Percentiles rank a stretch among this genome's conserved stretches.
Evolutionary conservation across 2,329 filamentous ascomycete species (phyloP).

Genomic region (Colletotrichum musae): DNA sequence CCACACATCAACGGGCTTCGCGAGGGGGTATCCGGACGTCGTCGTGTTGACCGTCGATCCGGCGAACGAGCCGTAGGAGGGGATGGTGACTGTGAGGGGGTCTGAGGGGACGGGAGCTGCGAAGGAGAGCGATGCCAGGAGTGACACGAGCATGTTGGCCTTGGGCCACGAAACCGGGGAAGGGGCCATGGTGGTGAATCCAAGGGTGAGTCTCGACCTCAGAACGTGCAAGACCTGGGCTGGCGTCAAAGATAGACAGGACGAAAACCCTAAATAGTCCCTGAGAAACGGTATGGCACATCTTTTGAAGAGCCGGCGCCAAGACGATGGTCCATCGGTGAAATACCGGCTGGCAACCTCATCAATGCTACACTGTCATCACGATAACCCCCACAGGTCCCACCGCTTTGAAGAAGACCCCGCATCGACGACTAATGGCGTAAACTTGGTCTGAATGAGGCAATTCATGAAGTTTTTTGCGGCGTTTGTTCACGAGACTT

Average conservation of each 20-base stretch:
- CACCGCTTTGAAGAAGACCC: not conserved
- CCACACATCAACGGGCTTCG: constrained; percentile 18
- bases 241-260: no score
- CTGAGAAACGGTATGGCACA: no score
- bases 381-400: constrained; percentile 7
- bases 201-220: not conserved
- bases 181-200: not conserved
- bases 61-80: constrained; percentile 12
- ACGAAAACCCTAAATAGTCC: no score
- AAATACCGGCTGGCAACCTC: not conserved
- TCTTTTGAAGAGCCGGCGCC: not conserved
- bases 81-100: not conserved
- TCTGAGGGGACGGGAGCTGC: not conserved
- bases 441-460: constrained; percentile 5
- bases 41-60: constrained; percentile 18
- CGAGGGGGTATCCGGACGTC: constrained; percentile 24
- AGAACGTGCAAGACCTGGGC: no score
- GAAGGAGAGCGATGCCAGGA: not conserved
- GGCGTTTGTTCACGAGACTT: no score
- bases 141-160: not conserved
- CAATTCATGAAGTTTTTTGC: not conserved
- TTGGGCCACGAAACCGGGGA: not conserved
- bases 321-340: not conserved
- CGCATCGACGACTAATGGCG: constrained; percentile 1
- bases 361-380: not conserved